Evolutionary conservation across 257 asterid species (phyloP), one percentile per base, ranked within the genome.

Genomic region (Cordia subcordata): DNA sequence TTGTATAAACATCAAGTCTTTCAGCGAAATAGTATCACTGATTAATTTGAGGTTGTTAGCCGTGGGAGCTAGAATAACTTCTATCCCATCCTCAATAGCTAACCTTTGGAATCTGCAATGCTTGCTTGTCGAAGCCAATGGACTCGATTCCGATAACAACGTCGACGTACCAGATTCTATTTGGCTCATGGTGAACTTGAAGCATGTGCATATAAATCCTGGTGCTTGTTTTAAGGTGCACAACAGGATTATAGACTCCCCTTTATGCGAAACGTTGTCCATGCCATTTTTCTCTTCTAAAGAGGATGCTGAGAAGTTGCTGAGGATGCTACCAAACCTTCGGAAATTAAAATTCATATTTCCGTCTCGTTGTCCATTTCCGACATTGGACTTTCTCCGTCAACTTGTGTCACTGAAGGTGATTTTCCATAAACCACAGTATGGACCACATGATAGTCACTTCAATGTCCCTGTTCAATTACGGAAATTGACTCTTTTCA

Each of bases 371-470:
- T 20, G 38, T 8, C 57, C 20, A 33, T 53, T 20, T 22, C 57
- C 57, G 5, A 1, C 0, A 20, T 23, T 53, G 57, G 57, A 53
- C n/a, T 53, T 20, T 53, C 39, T 53, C 18, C 14, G 13, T 20
- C 57, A 53, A 53, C 57, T 53, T 20, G 17, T 23, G 39, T 53
- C 57, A 53, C 39, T 53, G 18, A 20, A 53, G 57, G 10, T 53
- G 47, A 0, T 10, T 11, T 10, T 21, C 17, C 14, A 14, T 8
- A 16, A 38, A 20, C 27, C 8, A 11, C 4, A 13, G 9, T 23
- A 10, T 1, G 10, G 1, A 53, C 14, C 8, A 0, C 33, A 3
- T n/a, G 57, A 53, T 16, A 27, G 20, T 20, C 38, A 53, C 5
- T 53, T 53, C 11, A 53, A 33, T 38, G 20, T 53, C n/a, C 57